These are phyloP conservation scores for Tinospora cordifolia DNA, from an alignment of 164 flowering plant genomes.

Conservation along the genomic window DNA sequence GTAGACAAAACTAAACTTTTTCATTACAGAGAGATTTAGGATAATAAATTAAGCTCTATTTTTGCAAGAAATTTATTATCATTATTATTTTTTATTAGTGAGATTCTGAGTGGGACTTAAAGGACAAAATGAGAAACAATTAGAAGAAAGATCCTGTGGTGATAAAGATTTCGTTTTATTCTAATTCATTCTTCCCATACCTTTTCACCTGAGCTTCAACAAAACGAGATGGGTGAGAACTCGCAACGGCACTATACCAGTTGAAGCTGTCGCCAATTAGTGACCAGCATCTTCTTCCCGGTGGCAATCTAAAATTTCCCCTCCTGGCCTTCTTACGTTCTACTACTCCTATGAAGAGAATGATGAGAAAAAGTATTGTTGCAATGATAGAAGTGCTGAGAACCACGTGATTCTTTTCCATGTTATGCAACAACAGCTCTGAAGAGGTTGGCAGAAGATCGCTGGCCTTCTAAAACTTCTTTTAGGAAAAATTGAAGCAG, in stretches of 20 bases:
- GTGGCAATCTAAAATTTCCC: constrained; percentile 40
- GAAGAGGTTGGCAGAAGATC: neutral
- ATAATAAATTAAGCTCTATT: no score
- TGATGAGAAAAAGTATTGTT: constrained; percentile 11
- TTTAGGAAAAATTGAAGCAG: constrained; percentile 8
- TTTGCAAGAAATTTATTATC: no score
- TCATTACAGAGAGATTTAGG: no score
- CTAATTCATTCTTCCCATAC: constrained; percentile 24
- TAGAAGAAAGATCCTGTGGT: no score
- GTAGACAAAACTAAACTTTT: no score
- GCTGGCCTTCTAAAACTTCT: neutral
- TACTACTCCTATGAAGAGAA: constrained; percentile 16
- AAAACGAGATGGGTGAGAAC: constrained; percentile 72
- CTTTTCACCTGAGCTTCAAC: constrained; percentile 58
- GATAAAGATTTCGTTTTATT: no score
- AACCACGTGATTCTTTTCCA: constrained; percentile 16
- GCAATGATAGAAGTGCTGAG: constrained; percentile 10
- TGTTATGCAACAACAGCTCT: constrained; percentile 7
- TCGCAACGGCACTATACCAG: constrained; percentile 66
- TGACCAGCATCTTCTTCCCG: constrained; percentile 76
- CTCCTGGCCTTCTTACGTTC: constrained; percentile 1
- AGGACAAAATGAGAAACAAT: no score
- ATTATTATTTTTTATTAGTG: no score
- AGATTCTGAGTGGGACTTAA: no score
- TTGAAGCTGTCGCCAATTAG: constrained; percentile 60